Percentiles rank a stretch among this genome's conserved stretches.
Conservation (phyloP, 805 yeast species). For the Pichia ethanolica region DNA sequence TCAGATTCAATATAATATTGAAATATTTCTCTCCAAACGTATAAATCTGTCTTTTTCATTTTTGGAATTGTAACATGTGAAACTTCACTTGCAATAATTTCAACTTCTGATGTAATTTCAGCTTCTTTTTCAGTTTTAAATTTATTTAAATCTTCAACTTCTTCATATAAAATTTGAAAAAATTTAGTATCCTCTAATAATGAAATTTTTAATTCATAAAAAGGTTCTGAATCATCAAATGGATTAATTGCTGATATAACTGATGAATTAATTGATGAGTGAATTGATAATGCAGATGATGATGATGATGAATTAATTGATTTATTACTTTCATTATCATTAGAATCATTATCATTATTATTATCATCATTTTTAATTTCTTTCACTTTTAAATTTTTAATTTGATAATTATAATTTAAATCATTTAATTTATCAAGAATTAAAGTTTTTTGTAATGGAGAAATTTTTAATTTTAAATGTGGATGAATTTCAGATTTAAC, state of each 20-base stretch:
- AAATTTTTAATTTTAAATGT: slow-evolving; percentile 18
- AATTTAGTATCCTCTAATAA: slow-evolving; percentile 52
- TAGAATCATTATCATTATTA: neutral
- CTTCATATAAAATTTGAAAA: slow-evolving; percentile 50
- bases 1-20: slow-evolving; percentile 58
- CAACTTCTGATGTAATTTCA: slow-evolving; percentile 36
- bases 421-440: slow-evolving; percentile 16
- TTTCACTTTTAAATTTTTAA: slow-evolving; percentile 8
- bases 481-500: slow-evolving; percentile 18
- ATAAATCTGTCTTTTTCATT: slow-evolving; percentile 45
- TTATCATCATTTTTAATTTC: neutral
- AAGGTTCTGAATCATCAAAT: slow-evolving; percentile 18
- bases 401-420: slow-evolving; percentile 14
- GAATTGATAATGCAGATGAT: neutral
- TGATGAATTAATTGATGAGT: slow-evolving; percentile 4
- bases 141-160: slow-evolving; percentile 41
- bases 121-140: slow-evolving; percentile 37
- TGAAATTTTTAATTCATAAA: slow-evolving; percentile 27
- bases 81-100: slow-evolving; percentile 33
- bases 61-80: slow-evolving; percentile 35
- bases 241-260: slow-evolving; percentile 17
- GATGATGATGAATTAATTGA: too few relatives aligned
- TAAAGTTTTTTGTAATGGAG: slow-evolving; percentile 14
- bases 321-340: neutral
- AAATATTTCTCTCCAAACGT: slow-evolving; percentile 65